Evolutionary conservation across 1,284 basidiomycete species (phyloP), one percentile per base, ranked within the genome.

Genomic region (Thecaphora frezii): DNA sequence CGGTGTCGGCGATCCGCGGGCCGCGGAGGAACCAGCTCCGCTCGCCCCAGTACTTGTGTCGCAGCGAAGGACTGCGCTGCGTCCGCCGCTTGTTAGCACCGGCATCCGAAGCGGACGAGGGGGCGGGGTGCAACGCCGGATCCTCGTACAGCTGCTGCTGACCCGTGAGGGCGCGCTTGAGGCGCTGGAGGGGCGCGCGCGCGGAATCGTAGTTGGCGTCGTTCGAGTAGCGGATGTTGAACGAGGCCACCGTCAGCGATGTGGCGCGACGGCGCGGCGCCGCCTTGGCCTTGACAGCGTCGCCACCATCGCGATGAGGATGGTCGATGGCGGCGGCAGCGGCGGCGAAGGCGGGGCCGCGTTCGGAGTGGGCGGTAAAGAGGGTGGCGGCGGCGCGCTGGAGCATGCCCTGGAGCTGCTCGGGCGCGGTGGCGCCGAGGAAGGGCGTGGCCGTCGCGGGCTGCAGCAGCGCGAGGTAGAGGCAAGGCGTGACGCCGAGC

Each of bases 161-260:
- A 14, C 14, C 9, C 8, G 26, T 22, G 28, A 63, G 45, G 22
- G 51, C 25, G 23, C 44, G 28, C 4, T 50, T 25, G 44, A 60
- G 22, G 12, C 45, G 41, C 4, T 26, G 36, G 5, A 48, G 46
- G 38, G 52, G 43, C 3, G 53, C 46, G 2, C 44, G 50, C 14
- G 46, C 14, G 8, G 54, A 60, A 30, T 60, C 54, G 49, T 41
- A 66, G 5, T 42, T 44, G 0, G 64, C 38, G 45, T 66, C 50
- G 21, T 46, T 46, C 14, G 64, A 66, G 37, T 40, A 66, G 43
- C 65, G 59, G n/a, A 67, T 57, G 54, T 67, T 67, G 46, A 67
- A 40, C 12, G 59, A 63, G 23, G 54, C 64, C 26, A 66, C 56
- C 41, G 37, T 48, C 9, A 66, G 55, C 22, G 51, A 49, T 1